These are phyloP conservation scores for Oropetium thomaeum DNA, from an alignment of 176 grass and related monocot genomes.

Conservation along the genomic window DNA sequence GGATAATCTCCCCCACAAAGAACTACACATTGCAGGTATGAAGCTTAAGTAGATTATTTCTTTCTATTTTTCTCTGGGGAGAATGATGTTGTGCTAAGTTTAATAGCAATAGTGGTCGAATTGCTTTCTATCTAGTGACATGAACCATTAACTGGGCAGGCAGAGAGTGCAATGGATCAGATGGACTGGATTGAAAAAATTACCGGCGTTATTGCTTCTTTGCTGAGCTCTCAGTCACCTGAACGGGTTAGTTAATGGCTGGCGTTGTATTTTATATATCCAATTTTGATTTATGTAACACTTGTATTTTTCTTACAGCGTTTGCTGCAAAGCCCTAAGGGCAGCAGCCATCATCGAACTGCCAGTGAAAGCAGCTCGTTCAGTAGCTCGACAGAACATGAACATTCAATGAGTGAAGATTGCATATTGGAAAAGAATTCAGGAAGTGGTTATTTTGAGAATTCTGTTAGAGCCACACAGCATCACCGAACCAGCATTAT, in stretches of 20 bases:
- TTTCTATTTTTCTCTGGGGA: neutral
- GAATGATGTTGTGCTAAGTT: neutral
- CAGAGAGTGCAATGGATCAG: constrained; percentile 98
- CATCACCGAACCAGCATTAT: constrained; percentile 69
- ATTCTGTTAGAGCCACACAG: constrained; percentile 60
- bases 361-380: constrained; percentile 82
- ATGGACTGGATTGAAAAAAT: constrained; percentile 99
- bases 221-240: constrained; percentile 94
- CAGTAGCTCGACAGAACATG: constrained; percentile 83
- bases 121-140: constrained; percentile 33
- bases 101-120: constrained; percentile 8
- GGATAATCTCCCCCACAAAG: constrained; percentile 97
- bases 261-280: constrained; percentile 23
- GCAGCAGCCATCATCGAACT: constrained; percentile 61
- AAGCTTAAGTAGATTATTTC: constrained; percentile 2
- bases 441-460: constrained; percentile 77
- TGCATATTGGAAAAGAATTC: constrained; percentile 63
- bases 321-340: constrained; percentile 62
- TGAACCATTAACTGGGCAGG: constrained; percentile 50
- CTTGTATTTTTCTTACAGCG: constrained; percentile 60
- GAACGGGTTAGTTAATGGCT: constrained; percentile 58
- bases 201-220: constrained; percentile 94
- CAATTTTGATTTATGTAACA: constrained; percentile 31
- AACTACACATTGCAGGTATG: constrained; percentile 97
- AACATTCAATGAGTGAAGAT: constrained; percentile 75